A percentile compares a stretch with the other conserved stretches of the same genome.
Evolutionary conservation across 495 filamentous ascomycete genomes (phyloP).

Genomic region (Daldinia grandis): DNA sequence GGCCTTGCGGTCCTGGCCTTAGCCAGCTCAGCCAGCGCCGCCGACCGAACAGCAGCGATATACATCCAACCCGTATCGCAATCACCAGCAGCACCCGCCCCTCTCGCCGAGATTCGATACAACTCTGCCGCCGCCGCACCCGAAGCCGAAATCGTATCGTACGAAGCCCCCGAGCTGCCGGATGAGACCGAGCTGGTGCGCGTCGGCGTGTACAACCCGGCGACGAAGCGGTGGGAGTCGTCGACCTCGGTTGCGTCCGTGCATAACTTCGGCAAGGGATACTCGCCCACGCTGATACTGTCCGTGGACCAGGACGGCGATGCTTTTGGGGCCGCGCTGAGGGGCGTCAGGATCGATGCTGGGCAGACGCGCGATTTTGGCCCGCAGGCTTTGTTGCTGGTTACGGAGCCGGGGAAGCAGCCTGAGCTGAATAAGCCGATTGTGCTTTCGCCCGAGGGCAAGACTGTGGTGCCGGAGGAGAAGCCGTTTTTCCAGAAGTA

Average conservation of each 20-base stretch:
- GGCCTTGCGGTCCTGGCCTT: conserved; percentile 47
- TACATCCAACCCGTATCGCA: conserved; percentile 56
- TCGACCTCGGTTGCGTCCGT: conserved; percentile 57
- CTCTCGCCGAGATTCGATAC: conserved; percentile 60
- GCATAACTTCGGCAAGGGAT: conserved; percentile 63
- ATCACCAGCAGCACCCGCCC: conserved; percentile 43
- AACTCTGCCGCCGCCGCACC: conserved; percentile 43
- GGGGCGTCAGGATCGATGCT: conserved; percentile 60
- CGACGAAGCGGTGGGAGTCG: conserved; percentile 53
- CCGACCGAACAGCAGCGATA: conserved; percentile 48
- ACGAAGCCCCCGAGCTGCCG: conserved; percentile 58
- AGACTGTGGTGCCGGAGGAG: conserved; percentile 63
- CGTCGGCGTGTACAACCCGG: conserved; percentile 58
- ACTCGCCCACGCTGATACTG: conserved; percentile 58
- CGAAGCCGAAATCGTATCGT: conserved; percentile 52
- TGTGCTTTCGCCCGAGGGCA: conserved; percentile 68
- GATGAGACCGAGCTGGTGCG: conserved; percentile 52
- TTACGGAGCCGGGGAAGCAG: conserved; percentile 57
- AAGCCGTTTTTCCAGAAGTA: conserved; percentile 78
- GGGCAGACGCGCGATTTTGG: conserved; percentile 65
- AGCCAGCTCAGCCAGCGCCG: conserved; percentile 37
- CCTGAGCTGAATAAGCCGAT: conserved; percentile 72
- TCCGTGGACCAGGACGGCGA: conserved; percentile 51
- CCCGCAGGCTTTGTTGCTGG: conserved; percentile 61
- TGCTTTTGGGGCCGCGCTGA: conserved; percentile 51